Percentiles rank a stretch among this genome's conserved stretches.
phyloP scores from a whole-genome alignment of 305 asterid genomes.

The Salvia sclarea region DNA sequence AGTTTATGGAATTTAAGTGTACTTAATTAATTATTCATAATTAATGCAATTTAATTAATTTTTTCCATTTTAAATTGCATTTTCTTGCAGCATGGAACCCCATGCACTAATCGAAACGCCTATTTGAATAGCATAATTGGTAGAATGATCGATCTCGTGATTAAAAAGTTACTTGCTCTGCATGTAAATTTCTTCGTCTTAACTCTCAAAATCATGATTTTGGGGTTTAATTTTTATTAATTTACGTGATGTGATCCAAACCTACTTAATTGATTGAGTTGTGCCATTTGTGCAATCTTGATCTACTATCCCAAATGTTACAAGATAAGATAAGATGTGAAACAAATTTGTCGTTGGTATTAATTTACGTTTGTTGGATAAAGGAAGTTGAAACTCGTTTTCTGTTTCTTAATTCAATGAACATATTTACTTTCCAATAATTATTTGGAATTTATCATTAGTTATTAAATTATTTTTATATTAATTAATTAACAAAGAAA shows the following conservation, averaged over 20 bases:
- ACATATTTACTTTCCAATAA: not conserved
- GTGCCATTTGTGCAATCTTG: not conserved
- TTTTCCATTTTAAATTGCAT: conserved; percentile 26
- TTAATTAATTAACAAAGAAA: too few species aligned
- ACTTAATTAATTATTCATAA: too few species aligned
- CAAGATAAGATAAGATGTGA: conserved; percentile 8
- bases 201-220: too few species aligned
- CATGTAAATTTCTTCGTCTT: too few species aligned
- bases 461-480: too few species aligned
- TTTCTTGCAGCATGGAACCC: conserved; percentile 7
- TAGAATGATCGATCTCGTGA: too few species aligned
- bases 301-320: not conserved
- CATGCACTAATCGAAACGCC: too few species aligned
- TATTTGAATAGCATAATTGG: too few species aligned
- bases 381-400: not conserved
- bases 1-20: conserved; percentile 27
- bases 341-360: conserved; percentile 10
- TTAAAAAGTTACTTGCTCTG: too few species aligned
- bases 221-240: not conserved
- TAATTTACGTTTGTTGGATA: not conserved
- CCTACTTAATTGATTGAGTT: not conserved
- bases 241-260: not conserved
- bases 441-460: not conserved
- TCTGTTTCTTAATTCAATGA: conserved; percentile 4
- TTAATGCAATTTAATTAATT: not conserved